A percentile compares a stretch with the other conserved stretches of the same genome.
Evolutionary conservation across 306 rosid species (phyloP).

Genomic region (Acacia acuminata): DNA sequence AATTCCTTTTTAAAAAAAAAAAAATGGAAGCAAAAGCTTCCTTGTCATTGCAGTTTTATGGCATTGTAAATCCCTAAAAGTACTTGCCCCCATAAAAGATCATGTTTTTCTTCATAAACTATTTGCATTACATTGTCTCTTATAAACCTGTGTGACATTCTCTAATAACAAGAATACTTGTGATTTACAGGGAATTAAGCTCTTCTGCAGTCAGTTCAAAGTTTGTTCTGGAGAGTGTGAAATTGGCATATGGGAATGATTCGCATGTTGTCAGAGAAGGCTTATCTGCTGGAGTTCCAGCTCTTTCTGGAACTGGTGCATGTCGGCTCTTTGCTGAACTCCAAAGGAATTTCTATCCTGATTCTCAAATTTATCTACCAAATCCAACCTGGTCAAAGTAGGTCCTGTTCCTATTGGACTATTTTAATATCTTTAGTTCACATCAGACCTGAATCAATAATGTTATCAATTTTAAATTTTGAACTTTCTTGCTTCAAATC

Average conservation of each 20-base stretch:
- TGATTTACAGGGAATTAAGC: constrained; percentile 33
- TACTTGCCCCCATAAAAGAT: neutral
- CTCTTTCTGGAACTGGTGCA: constrained; percentile 93
- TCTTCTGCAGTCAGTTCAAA: constrained; percentile 18
- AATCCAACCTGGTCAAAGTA: constrained; percentile 89
- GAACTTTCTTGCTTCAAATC: neutral
- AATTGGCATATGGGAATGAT: constrained; percentile 81
- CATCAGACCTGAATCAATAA: neutral
- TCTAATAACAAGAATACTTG: neutral
- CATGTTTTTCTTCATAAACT: neutral
- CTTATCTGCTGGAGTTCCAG: constrained; percentile 72
- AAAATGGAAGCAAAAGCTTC: neutral
- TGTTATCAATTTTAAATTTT: neutral
- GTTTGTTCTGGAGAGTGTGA: constrained; percentile 62
- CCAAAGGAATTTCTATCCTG: constrained; percentile 71
- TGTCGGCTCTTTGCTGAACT: constrained; percentile 81
- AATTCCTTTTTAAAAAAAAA: neutral
- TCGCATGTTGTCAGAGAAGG: constrained; percentile 63
- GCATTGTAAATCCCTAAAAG: neutral
- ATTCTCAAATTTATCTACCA: constrained; percentile 76
- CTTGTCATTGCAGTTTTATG: neutral
- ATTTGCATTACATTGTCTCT: neutral
- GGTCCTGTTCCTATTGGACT: constrained; percentile 25
- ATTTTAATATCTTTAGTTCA: neutral
- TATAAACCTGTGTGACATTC: constrained; percentile 9